Base-by-base conservation (phyloP, 345 rosid species). In the Euphorbia lathyris region DNA sequence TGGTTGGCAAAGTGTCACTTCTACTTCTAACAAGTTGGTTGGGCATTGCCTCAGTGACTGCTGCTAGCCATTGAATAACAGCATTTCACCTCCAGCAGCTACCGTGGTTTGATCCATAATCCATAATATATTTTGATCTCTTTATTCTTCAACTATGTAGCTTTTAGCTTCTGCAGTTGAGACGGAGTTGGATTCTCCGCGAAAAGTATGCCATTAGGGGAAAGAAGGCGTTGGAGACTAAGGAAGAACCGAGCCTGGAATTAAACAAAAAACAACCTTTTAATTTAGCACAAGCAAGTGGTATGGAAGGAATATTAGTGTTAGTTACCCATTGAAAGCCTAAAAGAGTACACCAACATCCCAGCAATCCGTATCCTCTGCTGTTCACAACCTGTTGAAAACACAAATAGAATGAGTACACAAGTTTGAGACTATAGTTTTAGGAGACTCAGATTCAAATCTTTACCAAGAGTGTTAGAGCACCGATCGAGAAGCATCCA, bases 291-390 rank as follows among this genome's bases (percentile, higher is more conserved):
- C 50, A 26, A 19, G 26, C 12, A 22, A 36, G 12, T 74, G 67
- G 40, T n/a, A 34, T n/a, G 7, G 38, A 57, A 65, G 70, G 42
- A n/a, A 59, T 48, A 59, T n/a, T 17, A 19, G 5, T 27, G 32
- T 81, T 80, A 34, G 38, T 34, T 89, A 89, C 97, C 97, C 88
- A 89, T 72, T 85, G 96, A 72, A 91, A 91, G 67, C 87, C 93
- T 17, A 85, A 79, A 27, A 89, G 87, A 9, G 83, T 76, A 20
- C 50, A 87, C 97, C 96, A 89, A 79, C 88, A 87, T 73, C 90
- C 91, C 45, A 80, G 71, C 80, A 89, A 78, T 42, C 97, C 93
- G 32, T 77, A 86, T 58, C 91, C 93, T 78, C 74, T 81, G 30
- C 79, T 80, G 74, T 79, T 82, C 72, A 80, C 80, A 61, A 87